These are phyloP conservation scores for Pestalotiopsis sp. DNA, from an alignment of 2,329 filamentous ascomycete species.

Conservation along the genomic window DNA sequence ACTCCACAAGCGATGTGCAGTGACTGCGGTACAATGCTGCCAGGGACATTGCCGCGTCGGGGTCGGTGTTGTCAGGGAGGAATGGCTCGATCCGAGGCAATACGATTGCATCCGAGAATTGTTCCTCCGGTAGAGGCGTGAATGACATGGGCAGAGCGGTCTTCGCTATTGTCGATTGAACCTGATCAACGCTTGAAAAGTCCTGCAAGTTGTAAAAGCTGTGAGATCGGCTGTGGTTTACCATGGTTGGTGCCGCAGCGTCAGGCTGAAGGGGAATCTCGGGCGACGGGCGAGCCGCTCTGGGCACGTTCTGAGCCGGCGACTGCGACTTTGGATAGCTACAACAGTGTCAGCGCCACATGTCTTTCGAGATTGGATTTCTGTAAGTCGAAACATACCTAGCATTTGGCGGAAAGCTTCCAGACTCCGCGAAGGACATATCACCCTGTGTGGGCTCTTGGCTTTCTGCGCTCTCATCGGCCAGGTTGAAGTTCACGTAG, in stretches of 20 bases:
- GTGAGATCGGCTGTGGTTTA: constrained; percentile 37
- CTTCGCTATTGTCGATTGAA: constrained; percentile 61
- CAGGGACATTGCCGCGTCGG: constrained; percentile 83
- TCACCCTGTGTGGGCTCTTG: constrained; percentile 49
- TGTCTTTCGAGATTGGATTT: background rate
- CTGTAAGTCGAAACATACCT: constrained; percentile 42
- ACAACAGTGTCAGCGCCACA: constrained; percentile 24
- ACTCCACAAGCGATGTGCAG: constrained; percentile 93
- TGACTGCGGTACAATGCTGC: constrained; percentile 90
- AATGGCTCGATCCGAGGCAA: constrained; percentile 88
- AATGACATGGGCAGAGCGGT: constrained; percentile 64
- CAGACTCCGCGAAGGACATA: constrained; percentile 51
- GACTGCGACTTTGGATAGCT: constrained; percentile 39
- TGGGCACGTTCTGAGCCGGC: constrained; percentile 21
- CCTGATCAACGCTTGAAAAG: constrained; percentile 57
- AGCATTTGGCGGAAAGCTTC: constrained; percentile 50
- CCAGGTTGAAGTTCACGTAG: constrained; percentile 72
- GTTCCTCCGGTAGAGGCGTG: constrained; percentile 56
- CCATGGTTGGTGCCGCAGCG: constrained; percentile 23
- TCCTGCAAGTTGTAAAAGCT: constrained; percentile 65
- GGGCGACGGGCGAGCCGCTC: constrained; percentile 39
- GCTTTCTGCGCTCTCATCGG: constrained; percentile 57
- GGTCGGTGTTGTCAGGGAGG: constrained; percentile 79
- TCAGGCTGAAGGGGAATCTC: constrained; percentile 36
- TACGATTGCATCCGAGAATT: constrained; percentile 68